phyloP scores from a whole-genome alignment of 192 early-diverging fungal genomes.

The Glomus cerebriforme region DNA sequence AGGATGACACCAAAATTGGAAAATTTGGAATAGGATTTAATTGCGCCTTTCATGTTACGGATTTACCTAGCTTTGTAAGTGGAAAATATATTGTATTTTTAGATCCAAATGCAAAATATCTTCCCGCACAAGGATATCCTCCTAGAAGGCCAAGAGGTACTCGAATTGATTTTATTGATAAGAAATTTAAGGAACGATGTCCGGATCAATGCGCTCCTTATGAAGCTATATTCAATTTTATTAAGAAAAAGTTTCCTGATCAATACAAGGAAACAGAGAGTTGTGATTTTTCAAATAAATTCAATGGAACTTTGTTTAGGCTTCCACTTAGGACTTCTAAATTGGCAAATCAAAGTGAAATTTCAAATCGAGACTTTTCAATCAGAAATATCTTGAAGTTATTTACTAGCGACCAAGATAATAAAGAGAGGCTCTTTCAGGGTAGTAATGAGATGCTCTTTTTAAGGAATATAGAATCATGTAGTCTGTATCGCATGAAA shows the following conservation, averaged over 20 bases:
- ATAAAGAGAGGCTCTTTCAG: not conserved
- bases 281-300: not conserved
- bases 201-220: not conserved
- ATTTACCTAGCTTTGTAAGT: conserved; percentile 32
- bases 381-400: not conserved
- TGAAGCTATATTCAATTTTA: not conserved
- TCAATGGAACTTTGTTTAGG: not conserved
- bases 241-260: not conserved
- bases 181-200: too few relatives aligned
- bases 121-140: conserved; percentile 1
- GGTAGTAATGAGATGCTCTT: not conserved
- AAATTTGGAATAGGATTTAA: conserved; percentile 20
- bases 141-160: not conserved
- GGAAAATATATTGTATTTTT: conserved; percentile 26
- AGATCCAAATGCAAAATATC: conserved; percentile 32
- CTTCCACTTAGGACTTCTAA: not conserved
- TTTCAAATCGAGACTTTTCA: not conserved
- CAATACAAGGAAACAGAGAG: not conserved
- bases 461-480: not conserved
- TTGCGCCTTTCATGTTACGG: conserved; percentile 28
- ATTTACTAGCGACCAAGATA: not conserved
- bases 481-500: not conserved
- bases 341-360: not conserved
- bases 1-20: not conserved
- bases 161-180: not conserved